Conservation (phyloP, 2,329 filamentous ascomycete genomes). For the Macrophomina pseudophaseolina region DNA sequence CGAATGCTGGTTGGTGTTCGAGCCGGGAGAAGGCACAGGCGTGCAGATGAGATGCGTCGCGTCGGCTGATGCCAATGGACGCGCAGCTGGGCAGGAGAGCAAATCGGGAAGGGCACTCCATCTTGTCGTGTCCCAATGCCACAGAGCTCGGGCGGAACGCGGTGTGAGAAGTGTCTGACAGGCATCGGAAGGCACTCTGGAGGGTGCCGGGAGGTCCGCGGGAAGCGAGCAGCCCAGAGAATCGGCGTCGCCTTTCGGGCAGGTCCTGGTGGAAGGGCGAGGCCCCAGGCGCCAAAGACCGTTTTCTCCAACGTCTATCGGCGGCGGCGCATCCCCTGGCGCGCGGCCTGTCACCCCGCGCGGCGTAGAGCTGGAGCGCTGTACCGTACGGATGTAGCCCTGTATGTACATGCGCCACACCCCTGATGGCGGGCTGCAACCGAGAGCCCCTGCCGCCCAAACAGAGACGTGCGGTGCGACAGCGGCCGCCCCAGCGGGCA, state of each 20-base stretch:
- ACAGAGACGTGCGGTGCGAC: slow-evolving; percentile 1
- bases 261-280: neutral
- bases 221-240: neutral
- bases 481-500: neutral
- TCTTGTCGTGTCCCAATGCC: slow-evolving; percentile 4
- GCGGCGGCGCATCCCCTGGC: neutral
- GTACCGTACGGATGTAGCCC: neutral
- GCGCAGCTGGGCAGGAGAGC: neutral
- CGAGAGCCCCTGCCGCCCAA: slow-evolving; percentile 4
- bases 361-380: neutral
- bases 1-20: neutral
- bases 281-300: neutral
- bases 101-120: neutral
- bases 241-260: slow-evolving; percentile 3
- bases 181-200: neutral
- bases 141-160: slow-evolving; percentile 6
- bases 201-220: neutral
- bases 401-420: neutral
- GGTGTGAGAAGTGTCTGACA: neutral
- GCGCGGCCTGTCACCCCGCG: slow-evolving; percentile 3
- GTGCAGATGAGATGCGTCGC: slow-evolving; percentile 1
- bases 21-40: neutral
- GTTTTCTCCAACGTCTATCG: slow-evolving; percentile 16
- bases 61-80: neutral
- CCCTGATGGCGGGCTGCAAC: neutral